Evolutionary conservation across 2,329 filamentous ascomycete species (phyloP), one percentile per base, ranked within the genome.

Genomic region (Neodidymelliopsis sp.): DNA sequence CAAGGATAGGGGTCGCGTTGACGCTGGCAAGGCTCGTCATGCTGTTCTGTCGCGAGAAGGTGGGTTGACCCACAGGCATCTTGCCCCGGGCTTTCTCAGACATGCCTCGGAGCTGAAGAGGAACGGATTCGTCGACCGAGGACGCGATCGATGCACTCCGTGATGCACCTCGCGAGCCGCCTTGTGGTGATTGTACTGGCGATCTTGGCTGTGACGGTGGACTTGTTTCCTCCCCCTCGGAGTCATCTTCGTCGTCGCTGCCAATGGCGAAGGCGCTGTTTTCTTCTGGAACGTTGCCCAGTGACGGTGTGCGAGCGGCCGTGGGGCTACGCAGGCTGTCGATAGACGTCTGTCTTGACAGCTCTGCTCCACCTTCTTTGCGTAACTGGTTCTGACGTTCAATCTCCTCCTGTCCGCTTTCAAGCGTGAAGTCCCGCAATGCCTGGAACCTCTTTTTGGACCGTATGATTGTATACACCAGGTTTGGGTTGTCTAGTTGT

Each of bases 81-180:
- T 99, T 99, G 6, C 94, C 94, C 38, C 94, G 82, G 12, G 94
- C 94, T 72, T 97, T 99, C 73, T 97, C 94, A 15, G 93, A 97
- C 90, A 97, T 96, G 44, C 91, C 91, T 48, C 90, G 84, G 22
- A 96, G 72, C 69, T 97, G 92, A 15, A 86, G 81, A 11, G 91
- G 91, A 8, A 96, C 84, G 4, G 88, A 87, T 52, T 95, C 91
- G 50, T 95, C 91, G 1, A 83, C 75, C 0, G 84, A 84, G 0
- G 82, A 83, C 20, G 84, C 84, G 15, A 88, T 78, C 0, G 90
- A 93, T 4, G 89, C 86, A 16, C 87, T 83, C 27, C 85, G 81
- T 13, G 82, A 83, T 13, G 75, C 77, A 7, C 62, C 65, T 20
- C 48, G 41, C 10, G 42, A 46, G 9, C 36, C 42, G 4, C 42